Base-by-base conservation (phyloP, 257 asterid genomes). In the Solanum gracilifrons region DNA sequence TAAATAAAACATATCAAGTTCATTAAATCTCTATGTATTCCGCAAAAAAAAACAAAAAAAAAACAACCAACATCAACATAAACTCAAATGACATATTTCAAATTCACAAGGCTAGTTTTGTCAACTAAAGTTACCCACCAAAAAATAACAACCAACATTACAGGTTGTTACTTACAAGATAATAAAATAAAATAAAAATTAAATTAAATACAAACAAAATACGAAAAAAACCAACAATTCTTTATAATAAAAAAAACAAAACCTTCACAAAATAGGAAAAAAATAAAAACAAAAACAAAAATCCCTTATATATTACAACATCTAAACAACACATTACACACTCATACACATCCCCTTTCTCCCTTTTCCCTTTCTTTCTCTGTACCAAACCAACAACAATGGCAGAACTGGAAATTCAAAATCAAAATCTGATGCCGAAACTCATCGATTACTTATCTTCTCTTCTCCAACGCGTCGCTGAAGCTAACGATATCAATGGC, bases 381-480 rank as follows among this genome's bases (percentile, higher is more conserved):
- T 7, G 62, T 9, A 85, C 68, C n/a, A 60, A 84, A 58, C 60
- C 55, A 25, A 60, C 85, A 85, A 87, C 88, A 87, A 94, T 94
- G 98, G 96, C 95, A 71, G 98, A 94, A 87, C 90, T 95, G 29
- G 98, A 93, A 89, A 88, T 89, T 80, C 85, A 80, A 43, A 80
- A 43, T 88, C 92, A 95, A 66, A 90, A 69, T 33, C 92, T 90
- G 88, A 94, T 94, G 95, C 94, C 95, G 7, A 92, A 90, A 27
- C 92, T 97, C 91, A 95, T 97, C 88, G 85, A 46, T 39, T 93
- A 92, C 94, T 95, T 97, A 85, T 97, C 99, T 3, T 94, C 96
- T 60, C 96, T 95, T 27, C 98, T 97, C 37, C 95, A 96, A 25
- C 88, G 89, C 1, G 96, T 88, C 41, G 96, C 98, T 4, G 98